Evolutionary conservation across 306 rosid species (phyloP), one percentile per base, ranked within the genome.

Genomic region (Prunus davidiana): DNA sequence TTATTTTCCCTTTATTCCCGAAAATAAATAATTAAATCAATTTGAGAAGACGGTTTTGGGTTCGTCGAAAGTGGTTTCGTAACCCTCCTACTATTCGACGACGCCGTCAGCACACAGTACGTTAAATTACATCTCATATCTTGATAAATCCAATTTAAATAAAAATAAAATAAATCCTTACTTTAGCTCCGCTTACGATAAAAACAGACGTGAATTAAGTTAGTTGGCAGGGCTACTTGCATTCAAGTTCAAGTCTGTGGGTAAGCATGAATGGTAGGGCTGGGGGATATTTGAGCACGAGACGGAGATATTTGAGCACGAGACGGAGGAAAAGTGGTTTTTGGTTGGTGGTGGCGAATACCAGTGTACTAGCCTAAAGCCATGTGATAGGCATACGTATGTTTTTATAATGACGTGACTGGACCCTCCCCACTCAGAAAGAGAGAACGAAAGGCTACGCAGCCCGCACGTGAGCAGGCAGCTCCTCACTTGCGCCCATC

Each of bases 401-500:
- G 67, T 54, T 74, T 74, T 67, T 46, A 52, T 63, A 72, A 62
- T 76, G 87, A 80, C 84, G 70, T 83, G 84, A 83, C 77, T 78
- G 57, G 81, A 76, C 84, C 73, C 79, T 38, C 41, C 55, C 52
- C 47, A 18, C 52, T 18, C 67, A 27, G 43, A 28, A n/a, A 34
- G 8, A n/a, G 32, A 69, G 12, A 19, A 41, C n/a, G 27, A 14
- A 16, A 32, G 45, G 18, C 71, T 71, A 18, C 46, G 50, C 62
- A 77, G 30, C 20, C 50, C 25, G 78, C 90, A 91, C 91, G 94
- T 88, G 97, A 89, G 82, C 11, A 66, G 22, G 77, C 65, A 34
- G 63, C 24, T 47, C 52, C 79, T 83, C 88, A 87, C 89, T 86
- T 89, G 94, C 64, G 68, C 72, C 83, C 81, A 83, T 81, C 78